Base-by-base conservation (phyloP, 345 rosid genomes). In the Euphorbia lathyris region DNA sequence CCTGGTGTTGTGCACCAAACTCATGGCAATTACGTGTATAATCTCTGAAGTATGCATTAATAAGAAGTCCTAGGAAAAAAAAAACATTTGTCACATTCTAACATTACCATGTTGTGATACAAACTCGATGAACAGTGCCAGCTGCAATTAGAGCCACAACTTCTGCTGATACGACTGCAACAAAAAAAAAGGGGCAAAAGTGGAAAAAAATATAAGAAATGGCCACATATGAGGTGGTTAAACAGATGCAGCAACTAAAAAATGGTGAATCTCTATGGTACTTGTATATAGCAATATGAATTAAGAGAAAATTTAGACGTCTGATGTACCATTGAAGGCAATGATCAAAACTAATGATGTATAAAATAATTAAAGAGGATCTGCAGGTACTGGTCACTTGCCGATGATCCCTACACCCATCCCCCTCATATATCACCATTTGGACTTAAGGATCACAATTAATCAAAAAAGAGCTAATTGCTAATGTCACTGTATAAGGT, bases 101-200 rank as follows among this genome's bases (percentile, higher is more conserved):
- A 65, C 57, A 83, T 81, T 85, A 89, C 96, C 96, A 90, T 69
- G 92, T 86, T 50, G 98, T 87, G 67, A 92, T 90, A 79, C 95
- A 87, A 76, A 92, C 93, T 27, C 86, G 78, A 70, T 85, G 93
- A 63, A 90, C 93, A 16, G 92, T 92, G 82, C 89, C 57, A 62
- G 98, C 89, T 22, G 89, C 90, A 25, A 88, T 82, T 22, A 92
- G 82, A 71, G 95, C 88, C 71, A 90, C 76, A 20, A 61, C 85
- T 79, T 90, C 93, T 1, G 95, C 95, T 42, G 85, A 56, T 55
- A 86, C 65, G 66, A 92, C 96, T 92, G 87, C 82, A 76, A 76
- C 58, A 68, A 1, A 55, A 7, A 51, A 50, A n/a, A n/a, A n/a
- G n/a, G n/a, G n/a, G 13, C 38, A 10, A 67, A 67, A 45, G 26